Conservation (phyloP, 2,329 filamentous ascomycete genomes). For the Neonectria punicea region DNA sequence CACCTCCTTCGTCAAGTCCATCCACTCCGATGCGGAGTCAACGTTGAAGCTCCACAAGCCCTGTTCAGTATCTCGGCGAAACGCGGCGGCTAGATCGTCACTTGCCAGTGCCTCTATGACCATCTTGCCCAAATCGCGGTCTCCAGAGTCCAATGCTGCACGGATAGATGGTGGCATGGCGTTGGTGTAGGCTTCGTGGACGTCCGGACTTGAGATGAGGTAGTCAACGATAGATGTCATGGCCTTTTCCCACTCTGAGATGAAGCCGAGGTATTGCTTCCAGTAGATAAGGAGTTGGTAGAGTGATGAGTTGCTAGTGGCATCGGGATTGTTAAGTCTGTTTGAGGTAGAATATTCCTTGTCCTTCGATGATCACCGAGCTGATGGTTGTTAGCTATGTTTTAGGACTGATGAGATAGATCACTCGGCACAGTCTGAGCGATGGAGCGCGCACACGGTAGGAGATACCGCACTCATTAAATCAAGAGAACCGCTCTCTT, state of each 20-base stretch:
- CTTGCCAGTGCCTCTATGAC: constrained; percentile 6
- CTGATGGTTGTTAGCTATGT: too few relatives aligned
- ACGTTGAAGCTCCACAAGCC: constrained; percentile 44
- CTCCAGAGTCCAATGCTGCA: constrained; percentile 26
- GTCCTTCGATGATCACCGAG: too few relatives aligned
- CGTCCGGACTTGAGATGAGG: constrained; percentile 38
- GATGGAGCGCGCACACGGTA: too few relatives aligned
- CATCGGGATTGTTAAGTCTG: too few relatives aligned
- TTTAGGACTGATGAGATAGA: too few relatives aligned
- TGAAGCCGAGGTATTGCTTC: constrained; percentile 56
- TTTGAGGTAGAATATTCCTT: too few relatives aligned
- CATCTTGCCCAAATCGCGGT: constrained; percentile 31
- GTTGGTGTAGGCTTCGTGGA: constrained; percentile 30
- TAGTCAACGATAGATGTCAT: constrained; percentile 55
- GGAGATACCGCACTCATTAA: too few relatives aligned
- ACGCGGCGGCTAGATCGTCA: constrained; percentile 16
- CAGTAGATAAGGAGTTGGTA: constrained; percentile 54
- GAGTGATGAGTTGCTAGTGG: too few relatives aligned
- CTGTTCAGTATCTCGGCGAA: constrained; percentile 40
- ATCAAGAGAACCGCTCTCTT: too few relatives aligned
- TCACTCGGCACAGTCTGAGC: too few relatives aligned
- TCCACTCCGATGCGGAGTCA: constrained; percentile 36
- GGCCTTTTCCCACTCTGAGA: constrained; percentile 55
- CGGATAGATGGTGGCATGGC: background rate
- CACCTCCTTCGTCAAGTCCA: constrained; percentile 26